phyloP scores from a whole-genome alignment of 768 basidiomycete species.

The Leccinum fibrillosum region DNA sequence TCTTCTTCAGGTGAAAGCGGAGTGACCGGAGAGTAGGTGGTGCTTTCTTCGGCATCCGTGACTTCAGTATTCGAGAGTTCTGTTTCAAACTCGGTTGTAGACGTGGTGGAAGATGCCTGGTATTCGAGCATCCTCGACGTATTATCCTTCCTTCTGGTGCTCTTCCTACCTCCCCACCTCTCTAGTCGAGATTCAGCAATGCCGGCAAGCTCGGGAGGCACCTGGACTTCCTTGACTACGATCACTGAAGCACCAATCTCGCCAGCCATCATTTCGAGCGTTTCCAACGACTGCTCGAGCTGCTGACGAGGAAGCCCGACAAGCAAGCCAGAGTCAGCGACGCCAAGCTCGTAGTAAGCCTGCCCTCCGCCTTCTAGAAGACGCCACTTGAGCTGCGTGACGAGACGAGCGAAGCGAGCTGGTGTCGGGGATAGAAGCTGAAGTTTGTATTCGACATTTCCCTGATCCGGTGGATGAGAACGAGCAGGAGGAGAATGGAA shows the following conservation, averaged over 20 bases:
- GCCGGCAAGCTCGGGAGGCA: constrained; percentile 50
- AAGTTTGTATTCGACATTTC: constrained; percentile 94
- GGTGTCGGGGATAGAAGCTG: constrained; percentile 79
- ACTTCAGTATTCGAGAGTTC: constrained; percentile 36
- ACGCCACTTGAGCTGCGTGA: constrained; percentile 96
- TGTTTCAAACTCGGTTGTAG: constrained; percentile 39
- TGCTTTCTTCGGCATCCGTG: constrained; percentile 36
- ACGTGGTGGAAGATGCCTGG: constrained; percentile 34
- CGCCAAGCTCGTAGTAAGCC: constrained; percentile 79
- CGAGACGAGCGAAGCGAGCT: constrained; percentile 75
- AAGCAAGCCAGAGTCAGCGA: constrained; percentile 85
- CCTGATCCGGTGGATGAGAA: constrained; percentile 38
- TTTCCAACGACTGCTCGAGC: constrained; percentile 79
- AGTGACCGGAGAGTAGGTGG: constrained; percentile 3
- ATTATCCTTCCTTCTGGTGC: constrained; percentile 34
- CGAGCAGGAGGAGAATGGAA: background rate
- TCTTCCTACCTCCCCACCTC: constrained; percentile 37
- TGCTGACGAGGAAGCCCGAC: constrained; percentile 73
- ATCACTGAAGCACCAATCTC: constrained; percentile 92
- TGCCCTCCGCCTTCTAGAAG: constrained; percentile 81
- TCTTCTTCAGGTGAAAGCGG: constrained; percentile 5
- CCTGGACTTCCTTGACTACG: constrained; percentile 84
- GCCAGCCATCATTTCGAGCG: constrained; percentile 90
- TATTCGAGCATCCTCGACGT: constrained; percentile 16
- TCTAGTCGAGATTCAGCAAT: constrained; percentile 32